Conservation (phyloP, 2,329 filamentous ascomycete genomes). For the Colletotrichum coccodes region DNA sequence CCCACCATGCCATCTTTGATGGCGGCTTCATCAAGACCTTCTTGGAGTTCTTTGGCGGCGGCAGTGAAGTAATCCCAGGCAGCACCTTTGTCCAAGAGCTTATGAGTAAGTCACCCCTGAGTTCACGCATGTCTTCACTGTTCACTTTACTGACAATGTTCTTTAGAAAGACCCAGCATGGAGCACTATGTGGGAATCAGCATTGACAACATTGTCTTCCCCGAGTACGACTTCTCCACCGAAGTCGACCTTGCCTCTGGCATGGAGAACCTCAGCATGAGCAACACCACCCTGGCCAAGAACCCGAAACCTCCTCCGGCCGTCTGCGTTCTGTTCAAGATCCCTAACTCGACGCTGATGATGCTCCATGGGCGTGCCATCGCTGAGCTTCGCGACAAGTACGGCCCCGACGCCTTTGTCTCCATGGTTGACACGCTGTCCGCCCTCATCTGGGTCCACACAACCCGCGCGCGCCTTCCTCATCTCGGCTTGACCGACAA, state of each 20-base stretch:
- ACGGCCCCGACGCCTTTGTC: conserved; percentile 3
- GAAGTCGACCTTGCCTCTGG: neutral
- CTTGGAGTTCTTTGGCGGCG: conserved; percentile 16
- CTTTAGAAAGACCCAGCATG: neutral
- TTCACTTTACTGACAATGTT: neutral
- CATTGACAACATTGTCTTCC: neutral
- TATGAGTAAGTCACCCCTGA: neutral
- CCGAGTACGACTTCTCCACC: conserved; percentile 14
- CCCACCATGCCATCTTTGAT: conserved; percentile 47
- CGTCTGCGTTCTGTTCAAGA: neutral
- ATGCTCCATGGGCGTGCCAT: neutral
- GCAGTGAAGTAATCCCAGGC: neutral
- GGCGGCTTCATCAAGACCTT: conserved; percentile 15
- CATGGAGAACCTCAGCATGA: neutral
- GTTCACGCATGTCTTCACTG: neutral
- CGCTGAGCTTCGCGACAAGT: neutral
- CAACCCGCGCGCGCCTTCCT: neutral
- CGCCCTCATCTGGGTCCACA: conserved; percentile 17
- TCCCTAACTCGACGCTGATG: neutral
- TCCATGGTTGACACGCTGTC: conserved; percentile 8
- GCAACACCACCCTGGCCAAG: neutral
- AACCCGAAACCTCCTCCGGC: neutral
- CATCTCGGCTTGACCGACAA: neutral
- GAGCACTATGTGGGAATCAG: neutral
- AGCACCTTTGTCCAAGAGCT: neutral